Evolutionary conservation across 2,329 filamentous ascomycete species (phyloP).

Genomic region (Parastagonospora nodorum): DNA sequence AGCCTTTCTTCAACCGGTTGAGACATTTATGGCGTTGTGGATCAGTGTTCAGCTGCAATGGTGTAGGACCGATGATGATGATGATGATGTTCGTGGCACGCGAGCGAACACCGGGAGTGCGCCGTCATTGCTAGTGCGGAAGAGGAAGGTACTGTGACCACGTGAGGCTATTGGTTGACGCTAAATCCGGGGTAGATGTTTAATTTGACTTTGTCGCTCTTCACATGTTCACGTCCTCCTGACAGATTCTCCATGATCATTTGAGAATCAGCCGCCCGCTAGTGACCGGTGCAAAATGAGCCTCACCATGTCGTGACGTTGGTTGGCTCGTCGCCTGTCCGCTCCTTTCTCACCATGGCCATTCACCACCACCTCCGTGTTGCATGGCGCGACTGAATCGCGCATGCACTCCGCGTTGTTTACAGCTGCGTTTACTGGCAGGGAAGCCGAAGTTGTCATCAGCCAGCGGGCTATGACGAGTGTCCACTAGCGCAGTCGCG

Average conservation of each 20-base stretch:
- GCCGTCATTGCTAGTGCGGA: constrained; percentile 11
- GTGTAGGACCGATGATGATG: constrained; percentile 2
- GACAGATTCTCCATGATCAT: constrained; percentile 2
- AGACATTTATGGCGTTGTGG: neutral
- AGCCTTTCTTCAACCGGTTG: too few relatives aligned
- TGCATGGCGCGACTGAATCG: constrained; percentile 15
- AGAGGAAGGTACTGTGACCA: constrained; percentile 21
- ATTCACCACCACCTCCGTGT: constrained; percentile 10
- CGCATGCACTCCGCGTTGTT: neutral
- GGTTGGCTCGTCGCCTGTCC: constrained; percentile 22
- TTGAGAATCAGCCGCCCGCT: constrained; percentile 13
- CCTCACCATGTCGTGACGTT: constrained; percentile 8
- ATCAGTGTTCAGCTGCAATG: constrained; percentile 3
- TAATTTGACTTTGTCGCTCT: constrained; percentile 11
- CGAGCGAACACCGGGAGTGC: constrained; percentile 3
- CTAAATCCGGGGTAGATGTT: constrained; percentile 19
- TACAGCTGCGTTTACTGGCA: constrained; percentile 9
- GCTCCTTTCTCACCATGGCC: constrained; percentile 10
- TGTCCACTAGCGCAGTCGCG: too few relatives aligned
- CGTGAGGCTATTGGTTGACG: constrained; percentile 19
- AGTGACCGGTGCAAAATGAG: constrained; percentile 13
- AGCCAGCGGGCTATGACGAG: neutral
- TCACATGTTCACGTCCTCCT: constrained; percentile 16
- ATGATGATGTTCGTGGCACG: neutral
- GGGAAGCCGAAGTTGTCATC: neutral